phyloP scores from a whole-genome alignment of 2,329 filamentous ascomycete genomes.

The Fusarium nelsonii region DNA sequence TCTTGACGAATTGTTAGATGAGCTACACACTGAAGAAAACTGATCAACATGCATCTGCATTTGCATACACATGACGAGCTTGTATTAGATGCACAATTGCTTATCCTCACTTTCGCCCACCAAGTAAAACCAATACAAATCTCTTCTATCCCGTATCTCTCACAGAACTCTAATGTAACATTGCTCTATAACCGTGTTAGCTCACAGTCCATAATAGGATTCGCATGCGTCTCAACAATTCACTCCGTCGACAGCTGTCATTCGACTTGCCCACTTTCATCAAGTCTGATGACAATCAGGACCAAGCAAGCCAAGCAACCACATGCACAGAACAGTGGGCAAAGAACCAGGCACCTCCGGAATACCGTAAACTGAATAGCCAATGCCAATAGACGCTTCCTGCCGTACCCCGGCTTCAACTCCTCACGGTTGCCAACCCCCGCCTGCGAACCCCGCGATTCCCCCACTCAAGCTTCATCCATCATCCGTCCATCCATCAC shows the following conservation, averaged over 20 bases:
- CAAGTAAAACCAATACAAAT: background rate
- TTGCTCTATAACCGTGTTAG: background rate
- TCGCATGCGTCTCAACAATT: constrained; percentile 11
- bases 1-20: background rate
- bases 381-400: constrained; percentile 9
- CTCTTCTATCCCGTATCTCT: background rate
- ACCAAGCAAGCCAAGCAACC: constrained; percentile 3
- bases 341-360: background rate
- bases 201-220: background rate
- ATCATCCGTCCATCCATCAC: constrained; percentile 12
- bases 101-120: too few species aligned
- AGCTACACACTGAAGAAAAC: background rate
- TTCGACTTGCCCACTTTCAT: constrained; percentile 1
- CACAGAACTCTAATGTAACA: background rate
- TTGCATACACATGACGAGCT: background rate
- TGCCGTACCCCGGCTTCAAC: constrained; percentile 21
- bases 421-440: constrained; percentile 20
- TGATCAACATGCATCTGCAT: background rate
- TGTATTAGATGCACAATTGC: too few species aligned
- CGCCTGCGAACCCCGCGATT: constrained; percentile 29
- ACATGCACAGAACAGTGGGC: constrained; percentile 15
- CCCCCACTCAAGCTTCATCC: constrained; percentile 25
- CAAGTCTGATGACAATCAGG: constrained; percentile 8
- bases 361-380: background rate
- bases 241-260: background rate